Evolutionary conservation across 495 filamentous ascomycete species (phyloP).

Genomic region (Penicillium maclennaniae): DNA sequence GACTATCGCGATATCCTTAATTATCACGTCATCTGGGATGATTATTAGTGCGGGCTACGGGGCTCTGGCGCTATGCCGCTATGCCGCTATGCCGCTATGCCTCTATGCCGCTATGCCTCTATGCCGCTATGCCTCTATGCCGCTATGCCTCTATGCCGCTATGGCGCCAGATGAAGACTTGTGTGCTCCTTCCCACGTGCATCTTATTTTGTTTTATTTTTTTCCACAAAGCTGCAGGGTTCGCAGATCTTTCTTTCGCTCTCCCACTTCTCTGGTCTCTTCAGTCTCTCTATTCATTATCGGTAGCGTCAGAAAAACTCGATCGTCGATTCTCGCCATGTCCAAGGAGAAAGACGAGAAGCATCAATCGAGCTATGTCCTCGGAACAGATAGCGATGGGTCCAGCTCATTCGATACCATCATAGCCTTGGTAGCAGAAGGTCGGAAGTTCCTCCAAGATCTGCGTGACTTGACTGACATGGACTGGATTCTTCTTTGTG

Average conservation of each 20-base stretch:
- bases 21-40: constrained; percentile 3
- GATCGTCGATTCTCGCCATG: not conserved
- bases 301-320: too few species aligned
- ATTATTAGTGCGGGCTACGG: too few species aligned
- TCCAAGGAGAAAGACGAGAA: constrained; percentile 10
- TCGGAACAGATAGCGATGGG: constrained; percentile 12
- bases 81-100: too few species aligned
- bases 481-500: not conserved
- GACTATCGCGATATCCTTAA: constrained; percentile 7
- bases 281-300: not conserved
- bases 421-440: constrained; percentile 25
- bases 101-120: too few species aligned
- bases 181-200: not conserved
- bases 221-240: constrained; percentile 1
- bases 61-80: too few species aligned
- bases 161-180: too few species aligned
- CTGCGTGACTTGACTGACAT: not conserved
- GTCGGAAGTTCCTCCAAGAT: constrained; percentile 1
- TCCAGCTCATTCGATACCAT: constrained; percentile 19
- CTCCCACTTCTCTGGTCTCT: too few species aligned
- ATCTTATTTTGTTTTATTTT: not conserved
- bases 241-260: not conserved
- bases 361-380: constrained; percentile 6
- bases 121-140: too few species aligned
- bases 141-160: too few species aligned